Base-by-base conservation (phyloP, 2,329 filamentous ascomycete species). In the Coniochaeta ligniaria region DNA sequence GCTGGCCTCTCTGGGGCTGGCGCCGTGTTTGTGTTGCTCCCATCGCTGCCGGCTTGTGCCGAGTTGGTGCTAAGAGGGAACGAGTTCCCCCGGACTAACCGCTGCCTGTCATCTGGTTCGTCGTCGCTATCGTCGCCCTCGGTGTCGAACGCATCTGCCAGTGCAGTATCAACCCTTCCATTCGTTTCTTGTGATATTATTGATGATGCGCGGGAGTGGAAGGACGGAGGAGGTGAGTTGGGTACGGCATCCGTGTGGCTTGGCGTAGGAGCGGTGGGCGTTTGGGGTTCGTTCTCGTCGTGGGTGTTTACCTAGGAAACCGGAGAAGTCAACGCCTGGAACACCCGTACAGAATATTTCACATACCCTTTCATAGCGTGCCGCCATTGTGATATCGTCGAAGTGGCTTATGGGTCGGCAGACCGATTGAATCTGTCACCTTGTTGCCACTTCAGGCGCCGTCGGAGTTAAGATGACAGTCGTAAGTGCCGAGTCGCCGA, bases 141-240 rank as follows among this genome's bases (percentile, higher is more conserved):
- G 69, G 89, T 86, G 71, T 92, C 94, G 73, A 99, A 99, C 0
- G 95, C 92, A 72, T 98, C 94, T 67, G 91, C 91, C 16, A 99
- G 83, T n/a, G 91, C 88, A 63, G 89, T 82, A 68, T 96, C 87
- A 63, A 92, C 89, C 9, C 69, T 73, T 63, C 69, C 73, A 60
- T 68, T 70, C 58, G 74, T 76, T 60, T 73, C 75, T 57, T 68
- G 73, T 79, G 80, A 76, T 76, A 76, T 74, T 35, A 82, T 83
- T 38, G 90, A 93, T 1, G 92, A 92, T 35, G 89, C 82, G 71
- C 90, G 86, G 55, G 93, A 97, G 73, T 87, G 91, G 75, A 97
- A 98, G 1, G 94, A 97, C 2, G 94, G 94, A 41, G 86, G 86
- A 57, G 86, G 85, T 31, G 86, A 89, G 72, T 77, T 81, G 43